Evolutionary conservation across 768 basidiomycete species (phyloP).

Genomic region (Gyrodon lividus): DNA sequence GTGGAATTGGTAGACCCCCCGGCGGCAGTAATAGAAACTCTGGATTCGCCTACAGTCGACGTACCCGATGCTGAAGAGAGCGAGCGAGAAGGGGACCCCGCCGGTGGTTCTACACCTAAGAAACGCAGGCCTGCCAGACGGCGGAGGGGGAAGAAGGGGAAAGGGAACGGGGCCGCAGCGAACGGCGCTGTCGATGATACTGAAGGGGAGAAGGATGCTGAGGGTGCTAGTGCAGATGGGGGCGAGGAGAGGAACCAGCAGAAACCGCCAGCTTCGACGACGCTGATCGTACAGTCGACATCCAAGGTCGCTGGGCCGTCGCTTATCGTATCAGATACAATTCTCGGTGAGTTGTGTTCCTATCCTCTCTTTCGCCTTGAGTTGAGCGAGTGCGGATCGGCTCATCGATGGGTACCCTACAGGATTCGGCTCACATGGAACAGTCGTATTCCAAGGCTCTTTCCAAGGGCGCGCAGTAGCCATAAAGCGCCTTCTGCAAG

Average conservation of each 20-base stretch:
- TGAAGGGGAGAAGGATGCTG: slow-evolving; percentile 26
- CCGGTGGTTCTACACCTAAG: slow-evolving; percentile 42
- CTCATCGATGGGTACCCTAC: slow-evolving; percentile 8
- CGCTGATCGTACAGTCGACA: slow-evolving; percentile 27
- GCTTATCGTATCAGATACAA: slow-evolving; percentile 66
- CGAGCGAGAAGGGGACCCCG: slow-evolving; percentile 49
- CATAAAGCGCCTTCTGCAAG: slow-evolving; percentile 93
- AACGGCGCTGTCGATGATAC: slow-evolving; percentile 19
- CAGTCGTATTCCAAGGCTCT: slow-evolving; percentile 90
- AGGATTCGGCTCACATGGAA: slow-evolving; percentile 97
- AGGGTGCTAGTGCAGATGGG: slow-evolving; percentile 13
- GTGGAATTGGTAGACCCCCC: slow-evolving; percentile 8
- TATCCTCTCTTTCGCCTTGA: background rate
- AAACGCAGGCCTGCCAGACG: slow-evolving; percentile 39
- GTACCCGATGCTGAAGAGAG: slow-evolving; percentile 55
- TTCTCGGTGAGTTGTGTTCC: slow-evolving; percentile 58
- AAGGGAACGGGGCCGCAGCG: slow-evolving; percentile 34
- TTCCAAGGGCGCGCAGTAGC: slow-evolving; percentile 97
- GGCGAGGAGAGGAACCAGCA: slow-evolving; percentile 23
- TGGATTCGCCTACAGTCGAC: slow-evolving; percentile 20
- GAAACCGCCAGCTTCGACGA: slow-evolving; percentile 8
- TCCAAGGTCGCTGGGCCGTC: slow-evolving; percentile 39
- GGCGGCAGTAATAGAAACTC: background rate
- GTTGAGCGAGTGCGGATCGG: background rate
- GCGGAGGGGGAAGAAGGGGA: slow-evolving; percentile 52